Percentiles rank a stretch among this genome's conserved stretches.
Conservation (phyloP, 371 early-diverging fungal genomes). For the Dinochytrium kinnereticum region DNA sequence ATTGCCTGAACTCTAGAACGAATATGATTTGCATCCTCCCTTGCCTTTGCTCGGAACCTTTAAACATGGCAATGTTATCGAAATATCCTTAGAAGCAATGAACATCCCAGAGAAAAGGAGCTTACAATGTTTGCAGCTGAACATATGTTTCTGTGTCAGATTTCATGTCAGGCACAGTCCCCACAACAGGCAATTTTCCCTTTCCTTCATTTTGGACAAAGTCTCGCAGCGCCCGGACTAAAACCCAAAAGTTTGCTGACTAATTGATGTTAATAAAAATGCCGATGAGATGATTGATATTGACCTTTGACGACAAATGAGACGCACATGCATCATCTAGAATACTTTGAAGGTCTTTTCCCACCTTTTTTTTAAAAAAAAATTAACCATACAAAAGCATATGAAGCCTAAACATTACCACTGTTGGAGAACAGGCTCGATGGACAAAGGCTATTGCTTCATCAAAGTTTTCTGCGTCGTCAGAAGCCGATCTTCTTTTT, state of each 20-base stretch:
- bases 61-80: too few relatives aligned
- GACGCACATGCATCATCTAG: constrained; percentile 32
- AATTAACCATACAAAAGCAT: too few relatives aligned
- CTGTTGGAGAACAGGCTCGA: constrained; percentile 41
- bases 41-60: constrained; percentile 82
- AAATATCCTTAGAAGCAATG: too few relatives aligned
- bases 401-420: too few relatives aligned
- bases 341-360: constrained; percentile 21
- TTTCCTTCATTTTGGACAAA: constrained; percentile 79
- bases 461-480: constrained; percentile 86
- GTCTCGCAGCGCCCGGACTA: constrained; percentile 74
- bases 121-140: constrained; percentile 77
- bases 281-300: not conserved
- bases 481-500: constrained; percentile 41
- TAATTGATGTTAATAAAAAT: constrained; percentile 28
- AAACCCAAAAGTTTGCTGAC: constrained; percentile 86
- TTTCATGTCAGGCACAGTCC: constrained; percentile 95
- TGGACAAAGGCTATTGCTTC: constrained; percentile 74
- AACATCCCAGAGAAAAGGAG: not conserved
- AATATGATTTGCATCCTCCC: constrained; percentile 69
- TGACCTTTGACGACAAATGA: constrained; percentile 25
- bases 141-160: constrained; percentile 88
- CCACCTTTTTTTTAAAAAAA: constrained; percentile 29
- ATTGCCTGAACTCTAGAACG: constrained; percentile 56
- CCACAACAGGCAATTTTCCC: constrained; percentile 81